Evolutionary conservation across 768 basidiomycete genomes (phyloP).

Genomic region (Trametes gibbosa): DNA sequence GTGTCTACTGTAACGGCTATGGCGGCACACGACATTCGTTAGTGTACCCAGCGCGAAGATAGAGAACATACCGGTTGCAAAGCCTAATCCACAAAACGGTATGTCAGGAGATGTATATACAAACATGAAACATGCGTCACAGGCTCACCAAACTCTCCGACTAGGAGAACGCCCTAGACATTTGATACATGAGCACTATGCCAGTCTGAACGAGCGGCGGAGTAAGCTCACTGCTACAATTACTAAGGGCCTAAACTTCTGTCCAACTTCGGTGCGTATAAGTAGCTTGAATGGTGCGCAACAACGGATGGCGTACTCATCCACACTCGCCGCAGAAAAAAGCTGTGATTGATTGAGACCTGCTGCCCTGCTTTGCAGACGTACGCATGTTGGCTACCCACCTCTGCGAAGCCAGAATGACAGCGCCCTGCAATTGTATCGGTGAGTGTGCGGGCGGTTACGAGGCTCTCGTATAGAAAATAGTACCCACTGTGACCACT

Average conservation of each 20-base stretch:
- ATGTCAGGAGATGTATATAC: no score
- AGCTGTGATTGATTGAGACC: not conserved
- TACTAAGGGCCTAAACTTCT: not conserved
- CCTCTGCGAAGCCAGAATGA: slow-evolving; percentile 1
- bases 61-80: not conserved
- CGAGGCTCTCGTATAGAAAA: no score
- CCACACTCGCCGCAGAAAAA: slow-evolving; percentile 6
- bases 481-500: slow-evolving; percentile 3
- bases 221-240: not conserved
- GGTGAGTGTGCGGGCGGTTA: not conserved
- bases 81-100: not conserved
- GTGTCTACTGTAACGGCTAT: slow-evolving; percentile 1
- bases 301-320: not conserved
- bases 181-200: not conserved
- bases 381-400: not conserved
- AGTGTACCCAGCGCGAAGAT: not conserved
- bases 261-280: not conserved
- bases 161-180: not conserved
- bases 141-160: not conserved
- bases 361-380: no score
- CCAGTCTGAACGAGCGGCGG: not conserved
- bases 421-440: not conserved
- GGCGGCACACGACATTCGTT: not conserved
- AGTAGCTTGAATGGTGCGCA: not conserved
- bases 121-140: no score